Percentiles rank a stretch among this genome's conserved stretches.
These are phyloP conservation scores for Fusarium floridanum DNA, from an alignment of 2,329 filamentous ascomycete genomes.

Conservation along the genomic window DNA sequence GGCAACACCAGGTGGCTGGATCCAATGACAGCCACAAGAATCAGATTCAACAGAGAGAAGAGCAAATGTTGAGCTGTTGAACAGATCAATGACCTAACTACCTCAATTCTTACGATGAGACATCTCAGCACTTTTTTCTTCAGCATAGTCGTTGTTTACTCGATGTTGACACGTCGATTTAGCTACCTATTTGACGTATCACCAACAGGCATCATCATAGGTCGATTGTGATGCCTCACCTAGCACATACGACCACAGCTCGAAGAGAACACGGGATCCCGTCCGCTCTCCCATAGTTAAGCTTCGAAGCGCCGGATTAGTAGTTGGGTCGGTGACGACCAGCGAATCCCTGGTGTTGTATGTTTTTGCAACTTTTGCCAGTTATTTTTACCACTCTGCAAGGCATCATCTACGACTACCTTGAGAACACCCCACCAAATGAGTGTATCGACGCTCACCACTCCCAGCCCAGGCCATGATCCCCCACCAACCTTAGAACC, in stretches of 20 bases:
- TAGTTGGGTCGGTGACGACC: neutral
- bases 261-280: neutral
- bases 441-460: slow-evolving; percentile 59
- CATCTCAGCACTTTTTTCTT: neutral
- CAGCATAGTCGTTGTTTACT: no score
- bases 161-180: no score
- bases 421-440: neutral
- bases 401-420: neutral
- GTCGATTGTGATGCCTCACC: neutral
- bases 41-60: no score
- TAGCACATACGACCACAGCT: neutral
- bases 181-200: neutral
- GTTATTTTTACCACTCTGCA: no score
- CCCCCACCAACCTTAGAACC: slow-evolving; percentile 44
- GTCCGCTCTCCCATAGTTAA: neutral
- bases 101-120: neutral
- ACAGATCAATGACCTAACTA: neutral
- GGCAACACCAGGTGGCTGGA: neutral
- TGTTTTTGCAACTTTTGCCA: neutral
- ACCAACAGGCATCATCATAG: neutral
- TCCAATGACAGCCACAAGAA: neutral
- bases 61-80: neutral
- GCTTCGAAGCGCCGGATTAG: neutral
- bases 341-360: neutral
- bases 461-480: slow-evolving; percentile 49